phyloP scores from a whole-genome alignment of 805 yeast genomes.

The Kockiozyma suomiensis region DNA sequence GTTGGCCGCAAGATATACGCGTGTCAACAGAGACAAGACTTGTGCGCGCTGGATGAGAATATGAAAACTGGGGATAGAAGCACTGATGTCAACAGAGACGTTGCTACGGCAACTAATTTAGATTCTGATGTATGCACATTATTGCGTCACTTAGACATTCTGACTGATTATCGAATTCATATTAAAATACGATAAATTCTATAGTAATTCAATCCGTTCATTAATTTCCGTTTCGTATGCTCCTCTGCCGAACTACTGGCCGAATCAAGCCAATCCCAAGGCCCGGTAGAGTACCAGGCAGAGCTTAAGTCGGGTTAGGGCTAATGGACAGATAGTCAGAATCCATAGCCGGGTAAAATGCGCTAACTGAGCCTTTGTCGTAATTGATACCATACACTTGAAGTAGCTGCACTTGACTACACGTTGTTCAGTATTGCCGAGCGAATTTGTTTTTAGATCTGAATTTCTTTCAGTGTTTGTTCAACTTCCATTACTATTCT shows the following conservation, averaged over 20 bases:
- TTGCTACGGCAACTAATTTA: conserved; percentile 16
- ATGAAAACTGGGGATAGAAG: not conserved
- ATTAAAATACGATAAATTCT: too few relatives aligned
- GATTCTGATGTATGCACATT: too few relatives aligned
- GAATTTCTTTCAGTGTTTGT: not conserved
- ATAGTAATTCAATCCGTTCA: too few relatives aligned
- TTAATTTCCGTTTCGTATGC: too few relatives aligned
- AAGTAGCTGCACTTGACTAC: not conserved
- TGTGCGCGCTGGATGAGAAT: not conserved
- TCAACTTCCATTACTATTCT: too few relatives aligned
- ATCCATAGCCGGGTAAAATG: not conserved
- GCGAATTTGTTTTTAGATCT: not conserved
- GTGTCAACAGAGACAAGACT: not conserved
- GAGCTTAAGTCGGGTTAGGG: conserved; percentile 7
- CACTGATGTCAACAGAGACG: conserved; percentile 4
- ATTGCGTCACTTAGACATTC: too few relatives aligned
- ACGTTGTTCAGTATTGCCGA: not conserved
- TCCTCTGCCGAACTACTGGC: too few relatives aligned
- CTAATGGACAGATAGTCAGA: not conserved
- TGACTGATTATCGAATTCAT: too few relatives aligned
- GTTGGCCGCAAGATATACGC: not conserved
- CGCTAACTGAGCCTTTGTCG: not conserved
- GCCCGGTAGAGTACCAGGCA: too few relatives aligned
- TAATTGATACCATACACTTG: too few relatives aligned
- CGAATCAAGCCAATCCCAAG: not conserved